phyloP scores from a whole-genome alignment of 768 basidiomycete species.

The Phaeotremella skinneri region DNA sequence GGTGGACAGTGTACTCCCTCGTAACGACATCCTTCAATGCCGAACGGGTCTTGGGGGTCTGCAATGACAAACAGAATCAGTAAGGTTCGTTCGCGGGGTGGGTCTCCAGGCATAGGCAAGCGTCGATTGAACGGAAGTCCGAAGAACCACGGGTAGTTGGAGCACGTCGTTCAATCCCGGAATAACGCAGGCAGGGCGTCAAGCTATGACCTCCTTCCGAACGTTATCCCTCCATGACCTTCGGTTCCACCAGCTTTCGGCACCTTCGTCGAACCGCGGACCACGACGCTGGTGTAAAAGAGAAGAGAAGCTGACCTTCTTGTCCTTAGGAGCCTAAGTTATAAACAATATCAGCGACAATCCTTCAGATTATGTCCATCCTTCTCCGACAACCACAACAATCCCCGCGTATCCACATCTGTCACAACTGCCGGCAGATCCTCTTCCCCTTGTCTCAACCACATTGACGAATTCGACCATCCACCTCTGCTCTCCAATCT shows the following conservation, averaged over 20 bases:
- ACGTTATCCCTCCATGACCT: too few relatives aligned
- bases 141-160: neutral
- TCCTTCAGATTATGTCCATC: neutral
- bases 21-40: conserved; percentile 98
- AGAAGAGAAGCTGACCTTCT: conserved; percentile 31
- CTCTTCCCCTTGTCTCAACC: neutral
- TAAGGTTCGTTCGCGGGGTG: neutral
- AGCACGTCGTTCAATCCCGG: neutral
- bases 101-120: neutral
- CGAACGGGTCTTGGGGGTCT: conserved; percentile 76
- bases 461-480: too few relatives aligned
- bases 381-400: too few relatives aligned
- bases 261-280: neutral
- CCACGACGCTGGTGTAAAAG: neutral
- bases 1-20: conserved; percentile 97
- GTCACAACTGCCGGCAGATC: neutral
- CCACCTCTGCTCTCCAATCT: neutral
- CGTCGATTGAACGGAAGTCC: neutral
- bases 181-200: neutral
- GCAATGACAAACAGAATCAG: neutral
- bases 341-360: neutral
- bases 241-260: too few relatives aligned
- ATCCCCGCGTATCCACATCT: neutral
- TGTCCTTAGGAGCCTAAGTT: conserved; percentile 38
- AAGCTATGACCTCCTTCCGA: neutral